phyloP scores from a whole-genome alignment of 768 basidiomycete species.

The Macrocybe gigantea region DNA sequence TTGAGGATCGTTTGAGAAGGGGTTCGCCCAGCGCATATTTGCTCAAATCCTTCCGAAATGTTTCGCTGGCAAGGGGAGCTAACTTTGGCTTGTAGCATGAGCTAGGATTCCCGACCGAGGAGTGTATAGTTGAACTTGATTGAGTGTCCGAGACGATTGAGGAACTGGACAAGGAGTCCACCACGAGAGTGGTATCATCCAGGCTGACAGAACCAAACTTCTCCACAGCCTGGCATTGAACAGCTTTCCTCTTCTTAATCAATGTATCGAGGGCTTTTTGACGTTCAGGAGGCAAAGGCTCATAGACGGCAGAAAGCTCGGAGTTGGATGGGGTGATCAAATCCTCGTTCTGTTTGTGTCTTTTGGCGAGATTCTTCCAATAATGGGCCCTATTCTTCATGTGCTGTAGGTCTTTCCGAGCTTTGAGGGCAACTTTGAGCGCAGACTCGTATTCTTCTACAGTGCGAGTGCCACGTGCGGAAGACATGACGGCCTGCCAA shows the following conservation, averaged over 20 bases:
- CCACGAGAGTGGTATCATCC: too few relatives aligned
- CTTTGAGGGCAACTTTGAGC: conserved; percentile 36
- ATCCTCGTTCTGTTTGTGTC: conserved; percentile 14
- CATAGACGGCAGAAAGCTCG: conserved; percentile 29
- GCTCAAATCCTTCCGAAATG: conserved; percentile 16
- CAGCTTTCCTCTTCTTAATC: conserved; percentile 11
- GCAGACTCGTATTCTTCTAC: conserved; percentile 40
- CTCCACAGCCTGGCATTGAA: conserved; percentile 2
- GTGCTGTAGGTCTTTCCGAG: conserved; percentile 36
- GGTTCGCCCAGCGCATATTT: conserved; percentile 3
- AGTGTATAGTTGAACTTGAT: conserved; percentile 14
- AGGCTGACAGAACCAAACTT: too few relatives aligned
- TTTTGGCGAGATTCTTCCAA: conserved; percentile 38
- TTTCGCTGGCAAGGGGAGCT: conserved; percentile 22
- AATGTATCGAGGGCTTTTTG: conserved; percentile 36
- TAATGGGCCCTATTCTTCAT: conserved; percentile 38
- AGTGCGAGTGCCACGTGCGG: conserved; percentile 23
- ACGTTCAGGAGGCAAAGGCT: conserved; percentile 25
- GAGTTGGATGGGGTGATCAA: conserved; percentile 35
- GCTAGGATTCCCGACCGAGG: conserved; percentile 3
- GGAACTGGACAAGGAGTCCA: too few relatives aligned
- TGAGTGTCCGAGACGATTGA: background rate
- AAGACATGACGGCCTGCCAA: conserved; percentile 4
- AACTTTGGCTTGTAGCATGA: conserved; percentile 7
- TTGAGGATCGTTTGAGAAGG: conserved; percentile 8